Evolutionary conservation across 768 basidiomycete genomes (phyloP), one percentile per base, ranked within the genome.

Genomic region (Termitomyces sp.): DNA sequence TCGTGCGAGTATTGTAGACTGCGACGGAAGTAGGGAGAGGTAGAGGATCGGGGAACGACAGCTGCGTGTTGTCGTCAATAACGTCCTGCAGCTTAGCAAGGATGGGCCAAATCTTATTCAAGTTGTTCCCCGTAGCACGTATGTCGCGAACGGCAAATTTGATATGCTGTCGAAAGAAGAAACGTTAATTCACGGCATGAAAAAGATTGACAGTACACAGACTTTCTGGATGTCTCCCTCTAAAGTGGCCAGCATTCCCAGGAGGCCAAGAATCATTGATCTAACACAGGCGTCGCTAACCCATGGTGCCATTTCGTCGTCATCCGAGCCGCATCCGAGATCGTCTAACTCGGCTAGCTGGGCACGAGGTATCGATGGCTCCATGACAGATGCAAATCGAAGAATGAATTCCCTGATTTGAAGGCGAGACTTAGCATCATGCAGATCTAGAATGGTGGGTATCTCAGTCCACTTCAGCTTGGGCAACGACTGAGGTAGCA

Each of bases 371-470:
- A 75, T 67, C 15, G 66, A 53, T 12, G 77, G 77, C 32, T 84
- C 82, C 65, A 87, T 71, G 16, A 84, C 58, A 33, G 77, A 75
- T 1, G 78, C 76, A 64, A 92, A 92, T 38, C 91, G 81, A 51
- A 89, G 68, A 12, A 84, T 69, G 69, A 92, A 94, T 72, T 93
- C 91, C 59, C 91, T 85, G 46, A 92, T 87, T 65, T 84, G 76
- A 51, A 92, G 81, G 11, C 91, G 85, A 32, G 81, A 78, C 63
- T 89, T 80, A 1, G 81, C 84, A 44, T 84, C 81, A 0, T 75
- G 67, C 42, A 76, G 73, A 6, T 77, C 72, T 15, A 89, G 73
- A 35, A 64, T 66, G 13, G 79, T 75, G 1, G 75, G 76, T 7
- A 90, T 69, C 7, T 69, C 67, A 5, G 75, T 81, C 91, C 91